Evolutionary conservation across 257 asterid species (phyloP).

Genomic region (Gentiana macrophylla): DNA sequence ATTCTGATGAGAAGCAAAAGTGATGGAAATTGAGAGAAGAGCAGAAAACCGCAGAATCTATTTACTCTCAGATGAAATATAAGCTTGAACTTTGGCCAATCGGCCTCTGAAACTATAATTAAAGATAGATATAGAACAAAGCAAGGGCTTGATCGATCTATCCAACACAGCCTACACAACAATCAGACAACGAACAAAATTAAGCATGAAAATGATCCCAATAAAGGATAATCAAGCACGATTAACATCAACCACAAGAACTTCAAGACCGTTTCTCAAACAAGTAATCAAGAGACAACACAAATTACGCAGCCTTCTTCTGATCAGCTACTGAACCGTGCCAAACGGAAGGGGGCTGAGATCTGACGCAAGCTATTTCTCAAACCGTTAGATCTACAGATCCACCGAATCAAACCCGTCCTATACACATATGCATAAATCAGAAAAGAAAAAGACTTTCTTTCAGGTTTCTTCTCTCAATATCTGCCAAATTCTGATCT

Average conservation of each 20-base stretch:
- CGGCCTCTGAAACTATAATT: slow-evolving; percentile 3
- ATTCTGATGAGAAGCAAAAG: slow-evolving; percentile 1
- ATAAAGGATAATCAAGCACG: background rate
- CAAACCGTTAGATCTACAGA: slow-evolving; percentile 36
- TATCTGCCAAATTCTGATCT: too few relatives aligned
- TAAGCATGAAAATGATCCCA: slow-evolving; percentile 2
- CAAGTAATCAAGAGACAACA: background rate
- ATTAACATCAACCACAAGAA: slow-evolving; percentile 10
- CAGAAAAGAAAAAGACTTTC: slow-evolving; percentile 1
- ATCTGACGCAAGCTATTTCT: slow-evolving; percentile 27
- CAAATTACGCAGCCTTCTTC: slow-evolving; percentile 9
- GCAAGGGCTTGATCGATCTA: slow-evolving; percentile 22
- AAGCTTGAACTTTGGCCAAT: slow-evolving; percentile 5
- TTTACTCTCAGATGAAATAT: slow-evolving; percentile 1
- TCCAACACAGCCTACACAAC: slow-evolving; percentile 1
- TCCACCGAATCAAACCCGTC: slow-evolving; percentile 21
- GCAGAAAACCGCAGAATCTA: background rate
- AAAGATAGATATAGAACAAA: background rate
- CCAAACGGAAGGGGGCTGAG: slow-evolving; percentile 21
- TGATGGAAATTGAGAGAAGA: background rate
- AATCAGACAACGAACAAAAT: slow-evolving; percentile 1
- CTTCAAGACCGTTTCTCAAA: background rate
- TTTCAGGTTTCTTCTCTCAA: background rate
- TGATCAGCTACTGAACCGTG: slow-evolving; percentile 18
- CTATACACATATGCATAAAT: slow-evolving; percentile 3